Base-by-base conservation (phyloP, 2,329 filamentous ascomycete species). In the Elsinoe fawcettii region DNA sequence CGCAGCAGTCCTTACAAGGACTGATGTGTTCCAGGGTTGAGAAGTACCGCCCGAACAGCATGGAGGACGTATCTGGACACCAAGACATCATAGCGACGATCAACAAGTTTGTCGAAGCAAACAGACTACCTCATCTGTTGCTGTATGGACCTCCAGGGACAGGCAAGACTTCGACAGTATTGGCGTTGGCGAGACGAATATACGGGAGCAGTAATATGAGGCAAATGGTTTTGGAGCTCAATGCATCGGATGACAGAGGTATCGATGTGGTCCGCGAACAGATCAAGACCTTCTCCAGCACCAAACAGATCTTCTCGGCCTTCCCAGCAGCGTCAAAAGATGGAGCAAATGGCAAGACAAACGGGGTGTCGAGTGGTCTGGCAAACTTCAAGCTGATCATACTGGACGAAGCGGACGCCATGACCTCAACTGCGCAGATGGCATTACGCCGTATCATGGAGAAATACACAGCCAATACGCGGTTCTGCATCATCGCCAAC, bases 351-450 rank as follows among this genome's bases (percentile, higher is more conserved):
- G 68, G 71, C 41, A 74, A 80, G 11, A 70, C 20, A 66, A 73
- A 69, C 3, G 67, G 72, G 18, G 70, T 72, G 11, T 73, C 75
- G 5, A 73, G 74, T 4, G 70, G 72, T 30, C 73, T 92, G 23
- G 89, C 88, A 0, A 82, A 82, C 2, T 99, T 87, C 78, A 99
- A 99, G 76, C 83, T 99, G 64, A 97, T 99, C 69, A 89, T 99
- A 57, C 82, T 99, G 3, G 93, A 99, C 71, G 93, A 99, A 76
- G 93, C 93, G n/a, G 93, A 99, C 71, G 93, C 93, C 56, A 99
- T 99, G 93, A 99, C 93, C n/a, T 87, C 89, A 56, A 95, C 92
- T 0, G 93, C 93, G 5, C 93, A 99, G 73, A 99, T 99, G 92
- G 93, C 93, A 0, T 77, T 99, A 57, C 83, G 93, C 61, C 80